Evolutionary conservation across 2,329 filamentous ascomycete species (phyloP).

Genomic region (Xylaria sp.): DNA sequence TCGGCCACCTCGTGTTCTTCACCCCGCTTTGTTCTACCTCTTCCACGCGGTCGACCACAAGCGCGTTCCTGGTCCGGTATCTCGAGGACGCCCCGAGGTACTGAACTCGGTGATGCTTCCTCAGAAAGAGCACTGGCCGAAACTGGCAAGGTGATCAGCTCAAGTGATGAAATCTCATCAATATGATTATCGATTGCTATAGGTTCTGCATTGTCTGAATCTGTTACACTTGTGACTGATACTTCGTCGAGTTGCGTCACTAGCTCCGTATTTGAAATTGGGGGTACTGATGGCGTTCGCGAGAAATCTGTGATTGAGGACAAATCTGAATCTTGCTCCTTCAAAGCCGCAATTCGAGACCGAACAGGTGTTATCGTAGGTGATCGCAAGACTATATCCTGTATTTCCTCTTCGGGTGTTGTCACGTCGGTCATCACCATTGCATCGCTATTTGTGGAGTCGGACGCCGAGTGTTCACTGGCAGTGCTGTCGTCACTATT

Average conservation of each 20-base stretch:
- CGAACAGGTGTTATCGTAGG: slow-evolving; percentile 44
- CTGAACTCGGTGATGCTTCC: slow-evolving; percentile 2
- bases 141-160: slow-evolving; percentile 17
- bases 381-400: slow-evolving; percentile 46
- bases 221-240: neutral
- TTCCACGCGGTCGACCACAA: slow-evolving; percentile 30
- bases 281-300: slow-evolving; percentile 24
- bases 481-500: slow-evolving; percentile 46
- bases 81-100: slow-evolving; percentile 1
- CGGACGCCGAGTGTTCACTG: slow-evolving; percentile 41
- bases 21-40: slow-evolving; percentile 41
- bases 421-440: slow-evolving; percentile 52
- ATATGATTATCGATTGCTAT: slow-evolving; percentile 1
- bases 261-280: slow-evolving; percentile 1
- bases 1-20: slow-evolving; percentile 38
- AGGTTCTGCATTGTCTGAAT: neutral
- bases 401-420: slow-evolving; percentile 55
- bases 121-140: slow-evolving; percentile 14
- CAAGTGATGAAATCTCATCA: slow-evolving; percentile 13
- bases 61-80: slow-evolving; percentile 5
- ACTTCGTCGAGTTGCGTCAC: neutral
- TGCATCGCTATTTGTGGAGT: slow-evolving; percentile 40
- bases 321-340: slow-evolving; percentile 42
- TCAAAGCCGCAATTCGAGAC: slow-evolving; percentile 36
- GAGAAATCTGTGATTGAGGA: slow-evolving; percentile 34